These are phyloP conservation scores for Saccharata proteae DNA, from an alignment of 2,329 filamentous ascomycete genomes.

Conservation along the genomic window DNA sequence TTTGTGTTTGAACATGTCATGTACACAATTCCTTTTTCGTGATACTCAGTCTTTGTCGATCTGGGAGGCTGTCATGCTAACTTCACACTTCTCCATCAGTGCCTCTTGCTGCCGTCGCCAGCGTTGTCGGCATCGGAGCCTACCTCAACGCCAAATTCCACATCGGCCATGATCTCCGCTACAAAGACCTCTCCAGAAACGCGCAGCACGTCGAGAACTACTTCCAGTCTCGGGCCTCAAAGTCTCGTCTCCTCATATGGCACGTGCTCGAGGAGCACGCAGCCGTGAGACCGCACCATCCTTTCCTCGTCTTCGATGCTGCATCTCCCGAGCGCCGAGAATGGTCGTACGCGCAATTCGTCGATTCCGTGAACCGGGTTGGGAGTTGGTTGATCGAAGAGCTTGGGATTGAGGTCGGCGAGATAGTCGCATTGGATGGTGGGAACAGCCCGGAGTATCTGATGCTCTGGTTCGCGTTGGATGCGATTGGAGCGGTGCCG, in stretches of 20 bases:
- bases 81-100: too few relatives aligned
- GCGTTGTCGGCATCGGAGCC: conserved; percentile 16
- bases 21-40: too few relatives aligned
- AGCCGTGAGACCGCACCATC: conserved; percentile 11
- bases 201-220: background rate
- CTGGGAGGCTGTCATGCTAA: too few relatives aligned
- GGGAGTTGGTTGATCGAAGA: conserved; percentile 16
- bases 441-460: conserved; percentile 58
- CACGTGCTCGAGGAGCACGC: conserved; percentile 8
- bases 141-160: conserved; percentile 63
- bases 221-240: too few relatives aligned
- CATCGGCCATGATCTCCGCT: conserved; percentile 46
- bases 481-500: conserved; percentile 55
- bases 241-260: conserved; percentile 16
- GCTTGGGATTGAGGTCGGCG: conserved; percentile 45
- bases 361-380: conserved; percentile 9
- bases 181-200: background rate
- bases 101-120: conserved; percentile 31
- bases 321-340: conserved; percentile 24
- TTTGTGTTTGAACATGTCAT: too few relatives aligned
- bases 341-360: conserved; percentile 26
- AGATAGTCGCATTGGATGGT: conserved; percentile 55
- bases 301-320: conserved; percentile 26
- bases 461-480: conserved; percentile 52
- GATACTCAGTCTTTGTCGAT: too few relatives aligned